Evolutionary conservation across 768 basidiomycete species (phyloP), one percentile per base, ranked within the genome.

Genomic region (Termitomyces sp.): DNA sequence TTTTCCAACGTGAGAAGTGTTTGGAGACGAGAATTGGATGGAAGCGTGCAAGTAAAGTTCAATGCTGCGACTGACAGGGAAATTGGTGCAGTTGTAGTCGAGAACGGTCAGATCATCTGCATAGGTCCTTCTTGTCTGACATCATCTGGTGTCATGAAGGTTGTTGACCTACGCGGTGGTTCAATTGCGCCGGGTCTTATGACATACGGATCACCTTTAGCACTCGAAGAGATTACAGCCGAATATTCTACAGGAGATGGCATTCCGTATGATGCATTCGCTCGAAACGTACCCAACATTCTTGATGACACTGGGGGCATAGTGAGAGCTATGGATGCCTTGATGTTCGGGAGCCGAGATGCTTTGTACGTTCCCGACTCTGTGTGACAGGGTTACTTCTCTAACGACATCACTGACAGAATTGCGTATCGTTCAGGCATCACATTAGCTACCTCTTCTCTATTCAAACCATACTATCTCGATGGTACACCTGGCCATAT

Each of bases 171-270:
- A 12, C 72, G 78, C 40, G 86, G 88, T 0, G 93, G 93, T 6
- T 71, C 76, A 1, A 77, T 88, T 47, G 70, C 74, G 11, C 87
- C 91, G 15, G 88, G 88, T 5, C 64, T 93, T 55, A 76, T 80
- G 77, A 68, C 80, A 0, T 77, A 78, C 60, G 93, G 93, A 2
- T 82, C 88, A 17, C 70, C 79, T 21, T 66, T 96, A 22, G 93
- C 92, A 5, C 63, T 91, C 35, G 82, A 82, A 65, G 92, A 93
- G 66, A 93, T 94, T 34, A 69, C 72, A 17, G 71, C 74, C 24
- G 93, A 94, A 66, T 71, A 79, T 22, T 83, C 84, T 12, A 93
- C 87, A 6, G 75, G 76, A 15, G 85, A 86, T 53, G 85, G 85
- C 1, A 70, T 72, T 43, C 77, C 79, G 10, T 78, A 76, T 40